These are phyloP conservation scores for Akanthomyces muscarius DNA, from an alignment of 2,329 filamentous ascomycete genomes.

Conservation along the genomic window DNA sequence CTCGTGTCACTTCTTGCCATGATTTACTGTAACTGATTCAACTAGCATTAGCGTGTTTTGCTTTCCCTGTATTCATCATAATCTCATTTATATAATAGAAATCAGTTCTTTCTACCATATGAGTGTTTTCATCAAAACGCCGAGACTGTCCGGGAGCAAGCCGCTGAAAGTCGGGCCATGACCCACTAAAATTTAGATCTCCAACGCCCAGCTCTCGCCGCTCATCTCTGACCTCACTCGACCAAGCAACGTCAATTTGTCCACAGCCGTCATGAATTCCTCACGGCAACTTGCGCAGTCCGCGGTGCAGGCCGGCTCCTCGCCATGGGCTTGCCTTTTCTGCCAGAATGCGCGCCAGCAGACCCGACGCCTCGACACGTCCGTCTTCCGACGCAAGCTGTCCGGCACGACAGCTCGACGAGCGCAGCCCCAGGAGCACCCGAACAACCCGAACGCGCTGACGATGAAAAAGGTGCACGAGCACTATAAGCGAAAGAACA, in stretches of 20 bases:
- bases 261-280: constrained; percentile 35
- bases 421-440: constrained; percentile 24
- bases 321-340: constrained; percentile 36
- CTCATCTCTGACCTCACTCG: neutral
- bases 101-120: neutral
- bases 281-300: constrained; percentile 35
- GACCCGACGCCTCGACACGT: constrained; percentile 23
- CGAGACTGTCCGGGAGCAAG: neutral
- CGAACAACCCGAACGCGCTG: constrained; percentile 25
- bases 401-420: constrained; percentile 28
- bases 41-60: constrained; percentile 13
- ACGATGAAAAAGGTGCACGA: constrained; percentile 61
- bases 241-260: neutral
- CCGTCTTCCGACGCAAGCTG: constrained; percentile 28
- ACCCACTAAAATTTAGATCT: constrained; percentile 16
- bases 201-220: neutral
- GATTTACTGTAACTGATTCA: neutral
- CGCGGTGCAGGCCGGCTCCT: constrained; percentile 24
- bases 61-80: neutral
- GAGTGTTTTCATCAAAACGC: neutral
- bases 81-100: neutral
- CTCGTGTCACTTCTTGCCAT: neutral
- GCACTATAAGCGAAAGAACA: constrained; percentile 64
- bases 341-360: constrained; percentile 33
- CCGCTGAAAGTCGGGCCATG: constrained; percentile 5